Conservation (phyloP, 176 grass and related monocot species). For the Phoenix dactylifera region DNA sequence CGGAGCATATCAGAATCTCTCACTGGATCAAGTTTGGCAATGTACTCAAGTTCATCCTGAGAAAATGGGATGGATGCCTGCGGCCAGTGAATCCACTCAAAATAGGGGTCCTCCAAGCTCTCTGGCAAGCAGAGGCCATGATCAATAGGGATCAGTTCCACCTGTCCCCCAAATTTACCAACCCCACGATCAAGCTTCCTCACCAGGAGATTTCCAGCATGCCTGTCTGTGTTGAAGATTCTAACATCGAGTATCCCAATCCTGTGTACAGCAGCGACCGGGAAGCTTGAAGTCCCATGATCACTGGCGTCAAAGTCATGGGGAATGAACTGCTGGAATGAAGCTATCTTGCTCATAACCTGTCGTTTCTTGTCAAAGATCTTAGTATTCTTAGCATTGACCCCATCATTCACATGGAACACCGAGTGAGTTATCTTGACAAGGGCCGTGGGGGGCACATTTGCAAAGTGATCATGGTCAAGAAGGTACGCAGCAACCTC, state of each 20-base stretch:
- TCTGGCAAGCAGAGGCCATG: constrained; percentile 20
- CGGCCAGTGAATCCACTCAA: constrained; percentile 24
- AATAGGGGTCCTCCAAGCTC: constrained; percentile 21
- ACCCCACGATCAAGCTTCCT: constrained; percentile 8
- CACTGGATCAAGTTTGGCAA: constrained; percentile 3
- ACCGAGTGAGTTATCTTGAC: constrained; percentile 16
- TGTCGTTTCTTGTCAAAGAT: not conserved
- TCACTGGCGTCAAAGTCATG: constrained; percentile 18
- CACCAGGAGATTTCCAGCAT: constrained; percentile 11
- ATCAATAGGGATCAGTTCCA: constrained; percentile 22
- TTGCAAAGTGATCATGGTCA: constrained; percentile 14
- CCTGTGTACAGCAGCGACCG: constrained; percentile 13
- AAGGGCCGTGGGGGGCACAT: constrained; percentile 11
- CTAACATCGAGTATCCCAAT: constrained; percentile 19
- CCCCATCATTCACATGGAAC: constrained; percentile 15
- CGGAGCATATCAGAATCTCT: constrained; percentile 19
- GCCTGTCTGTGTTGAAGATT: constrained; percentile 21
- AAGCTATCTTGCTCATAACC: constrained; percentile 13
- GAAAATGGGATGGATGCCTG: constrained; percentile 15
- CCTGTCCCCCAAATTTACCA: constrained; percentile 12
- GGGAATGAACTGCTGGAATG: constrained; percentile 15
- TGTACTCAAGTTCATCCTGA: constrained; percentile 14
- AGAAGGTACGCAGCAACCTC: constrained; percentile 21
- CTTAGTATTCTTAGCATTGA: not conserved
- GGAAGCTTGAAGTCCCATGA: constrained; percentile 15